Conservation (phyloP, 129 eudicot genomes). For the Escallonia rubra region DNA sequence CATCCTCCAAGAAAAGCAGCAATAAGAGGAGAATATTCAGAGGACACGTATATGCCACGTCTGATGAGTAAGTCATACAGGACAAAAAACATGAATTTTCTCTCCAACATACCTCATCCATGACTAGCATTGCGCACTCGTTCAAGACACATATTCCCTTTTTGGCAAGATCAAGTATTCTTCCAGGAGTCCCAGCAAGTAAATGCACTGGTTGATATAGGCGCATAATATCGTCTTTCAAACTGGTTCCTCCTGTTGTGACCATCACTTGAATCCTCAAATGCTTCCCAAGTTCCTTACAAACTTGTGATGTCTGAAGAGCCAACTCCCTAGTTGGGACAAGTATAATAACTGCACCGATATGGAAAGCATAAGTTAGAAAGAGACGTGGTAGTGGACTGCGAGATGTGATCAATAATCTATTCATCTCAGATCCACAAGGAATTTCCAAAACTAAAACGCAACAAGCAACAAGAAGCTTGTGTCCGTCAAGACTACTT, state of each 20-base stretch:
- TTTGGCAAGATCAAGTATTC: conserved; percentile 65
- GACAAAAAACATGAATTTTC: background rate
- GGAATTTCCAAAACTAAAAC: no score
- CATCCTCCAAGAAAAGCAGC: no score
- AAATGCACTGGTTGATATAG: conserved; percentile 75
- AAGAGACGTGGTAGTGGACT: no score
- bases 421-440: no score
- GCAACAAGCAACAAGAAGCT: no score
- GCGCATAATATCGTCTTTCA: conserved; percentile 79
- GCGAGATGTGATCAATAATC: no score
- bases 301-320: conserved; percentile 76
- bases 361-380: conserved; percentile 8
- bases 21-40: no score
- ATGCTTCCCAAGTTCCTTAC: conserved; percentile 75
- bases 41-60: background rate
- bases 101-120: conserved; percentile 60
- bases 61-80: background rate
- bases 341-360: conserved; percentile 51
- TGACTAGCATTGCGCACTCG: conserved; percentile 60
- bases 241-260: conserved; percentile 76
- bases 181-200: conserved; percentile 79
- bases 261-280: conserved; percentile 71
- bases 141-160: conserved; percentile 50
- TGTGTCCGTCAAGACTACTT: no score
- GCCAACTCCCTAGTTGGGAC: conserved; percentile 73